These are phyloP conservation scores for Aaosphaeria pasadenensis DNA, from an alignment of 2,329 filamentous ascomycete genomes.

Conservation along the genomic window DNA sequence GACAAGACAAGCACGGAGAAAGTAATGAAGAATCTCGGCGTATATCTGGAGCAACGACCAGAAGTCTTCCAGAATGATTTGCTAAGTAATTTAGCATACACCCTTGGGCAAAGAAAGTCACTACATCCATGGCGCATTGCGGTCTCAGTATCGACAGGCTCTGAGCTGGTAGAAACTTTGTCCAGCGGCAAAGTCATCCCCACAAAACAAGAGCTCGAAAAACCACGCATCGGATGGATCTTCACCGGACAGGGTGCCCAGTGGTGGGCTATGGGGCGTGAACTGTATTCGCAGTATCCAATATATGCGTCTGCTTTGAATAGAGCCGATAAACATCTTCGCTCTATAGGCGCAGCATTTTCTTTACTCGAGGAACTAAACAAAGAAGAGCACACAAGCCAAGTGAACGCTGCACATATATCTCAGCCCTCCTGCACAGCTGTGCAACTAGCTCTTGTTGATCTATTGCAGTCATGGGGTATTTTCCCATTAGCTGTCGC, in stretches of 20 bases:
- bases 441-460: constrained; percentile 24
- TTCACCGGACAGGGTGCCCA: constrained; percentile 35
- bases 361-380: constrained; percentile 25
- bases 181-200: constrained; percentile 15
- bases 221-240: constrained; percentile 17
- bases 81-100: constrained; percentile 22
- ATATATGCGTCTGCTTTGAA: constrained; percentile 2
- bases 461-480: constrained; percentile 23
- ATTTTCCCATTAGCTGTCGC: constrained; percentile 20
- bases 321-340: constrained; percentile 2
- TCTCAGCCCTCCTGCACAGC: constrained; percentile 27
- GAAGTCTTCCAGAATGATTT: constrained; percentile 24
- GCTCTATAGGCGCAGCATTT: constrained; percentile 7
- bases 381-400: constrained; percentile 15
- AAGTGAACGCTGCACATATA: constrained; percentile 17
- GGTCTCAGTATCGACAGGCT: constrained; percentile 9
- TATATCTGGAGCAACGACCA: constrained; percentile 23
- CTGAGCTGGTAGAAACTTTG: constrained; percentile 13
- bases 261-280: constrained; percentile 29
- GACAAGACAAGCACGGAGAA: constrained; percentile 15
- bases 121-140: constrained; percentile 20
- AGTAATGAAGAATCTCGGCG: constrained; percentile 17
- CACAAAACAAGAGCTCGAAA: constrained; percentile 15
- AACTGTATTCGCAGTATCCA: constrained; percentile 8
- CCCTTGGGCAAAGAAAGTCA: constrained; percentile 19